These are phyloP conservation scores for Scytalidium sp. DNA, from an alignment of 2,329 filamentous ascomycete genomes.

Conservation along the genomic window DNA sequence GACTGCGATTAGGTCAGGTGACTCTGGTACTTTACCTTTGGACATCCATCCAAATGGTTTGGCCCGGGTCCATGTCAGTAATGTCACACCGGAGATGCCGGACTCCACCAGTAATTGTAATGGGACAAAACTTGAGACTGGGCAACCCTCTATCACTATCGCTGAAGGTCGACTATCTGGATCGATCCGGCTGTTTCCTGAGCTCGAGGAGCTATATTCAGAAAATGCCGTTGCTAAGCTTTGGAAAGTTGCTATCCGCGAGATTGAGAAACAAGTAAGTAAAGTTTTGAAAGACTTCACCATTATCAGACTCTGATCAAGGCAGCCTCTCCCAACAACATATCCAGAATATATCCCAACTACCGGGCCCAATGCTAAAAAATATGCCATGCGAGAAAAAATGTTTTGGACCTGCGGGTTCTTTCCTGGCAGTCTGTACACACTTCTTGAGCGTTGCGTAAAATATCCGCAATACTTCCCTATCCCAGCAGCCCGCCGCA, in stretches of 20 bases:
- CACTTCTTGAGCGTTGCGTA: constrained; percentile 30
- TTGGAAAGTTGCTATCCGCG: constrained; percentile 13
- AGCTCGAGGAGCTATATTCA: constrained; percentile 12
- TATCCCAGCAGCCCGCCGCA: background rate
- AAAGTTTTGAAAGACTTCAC: background rate
- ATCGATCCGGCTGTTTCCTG: constrained; percentile 20
- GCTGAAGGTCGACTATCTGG: background rate
- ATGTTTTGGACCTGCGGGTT: constrained; percentile 42
- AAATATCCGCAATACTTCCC: constrained; percentile 23
- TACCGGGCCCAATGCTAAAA: constrained; percentile 20
- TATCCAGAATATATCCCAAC: constrained; percentile 33
- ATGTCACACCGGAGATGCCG: no score
- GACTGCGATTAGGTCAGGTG: no score
- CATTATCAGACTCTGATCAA: background rate
- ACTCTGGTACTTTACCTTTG: no score
- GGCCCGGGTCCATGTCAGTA: no score
- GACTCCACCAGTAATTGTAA: no score
- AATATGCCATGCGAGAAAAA: constrained; percentile 27
- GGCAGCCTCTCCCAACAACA: constrained; percentile 3
- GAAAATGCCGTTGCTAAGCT: constrained; percentile 18
- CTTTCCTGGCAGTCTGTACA: constrained; percentile 36
- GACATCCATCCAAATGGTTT: no score
- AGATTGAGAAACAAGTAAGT: constrained; percentile 11
- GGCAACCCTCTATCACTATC: background rate
- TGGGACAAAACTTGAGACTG: background rate